Evolutionary conservation across 495 filamentous ascomycete species (phyloP), one percentile per base, ranked within the genome.

Genomic region (Usnea hakonensis): DNA sequence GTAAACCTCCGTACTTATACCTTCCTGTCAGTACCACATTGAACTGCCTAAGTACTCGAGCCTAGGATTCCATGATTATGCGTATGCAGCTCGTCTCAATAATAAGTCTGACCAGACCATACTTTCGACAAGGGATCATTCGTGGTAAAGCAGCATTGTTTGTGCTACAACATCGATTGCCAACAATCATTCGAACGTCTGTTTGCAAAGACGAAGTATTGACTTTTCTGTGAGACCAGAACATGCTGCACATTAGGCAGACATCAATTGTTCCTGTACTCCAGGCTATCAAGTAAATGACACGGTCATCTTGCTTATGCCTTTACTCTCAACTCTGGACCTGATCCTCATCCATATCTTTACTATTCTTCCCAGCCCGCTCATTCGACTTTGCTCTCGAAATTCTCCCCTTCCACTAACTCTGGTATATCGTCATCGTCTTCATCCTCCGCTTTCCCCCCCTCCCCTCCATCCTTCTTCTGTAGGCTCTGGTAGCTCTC

Each of bases 401-500:
- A 98, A 83, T 88, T 94, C 83, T 95, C 89, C 69, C 94, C 94
- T 70, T 87, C 90, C 28, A 98, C 92, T 65, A 98, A 82, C 64
- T 97, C 93, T 64, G 94, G 94, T 77, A 98, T 98, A 68, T 96
- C 89, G 64, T 87, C 87, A 17, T 86, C 84, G 62, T 90, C 87
- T 58, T 87, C 84, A 28, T 77, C 84, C 55, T 90, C 87, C 80
- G 92, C 90, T 75, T 83, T 80, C 58, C 76, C 82, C 58, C 76
- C 79, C 30, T 83, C 84, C 60, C 82, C 87, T 53, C 83, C 86
- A 77, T 94, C 87, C 72, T 86, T 86, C 87, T 96, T 96, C 83
- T 97, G 94, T 87, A 98, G 85, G 79, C 85, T 93, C 87, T 98
- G 94, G 83, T 97, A 98, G 86, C 89, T 94, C 85, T 98, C 94